These are phyloP conservation scores for Cyberlindnera maclurae DNA, from an alignment of 805 yeast genomes.

Conservation along the genomic window DNA sequence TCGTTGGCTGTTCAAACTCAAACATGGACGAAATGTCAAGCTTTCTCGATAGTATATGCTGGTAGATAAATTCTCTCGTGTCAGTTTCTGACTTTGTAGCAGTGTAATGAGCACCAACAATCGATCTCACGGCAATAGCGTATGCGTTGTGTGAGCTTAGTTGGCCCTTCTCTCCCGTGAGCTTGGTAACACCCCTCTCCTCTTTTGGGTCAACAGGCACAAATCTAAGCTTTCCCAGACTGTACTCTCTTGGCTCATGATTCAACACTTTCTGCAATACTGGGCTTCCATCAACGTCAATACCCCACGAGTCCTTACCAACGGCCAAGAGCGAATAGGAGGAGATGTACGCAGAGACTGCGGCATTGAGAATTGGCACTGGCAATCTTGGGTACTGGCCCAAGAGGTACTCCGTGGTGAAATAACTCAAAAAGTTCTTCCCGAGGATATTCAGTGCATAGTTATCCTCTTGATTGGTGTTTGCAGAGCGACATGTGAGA, in stretches of 20 bases:
- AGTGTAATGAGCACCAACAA: conserved; percentile 77
- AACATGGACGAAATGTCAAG: conserved; percentile 69
- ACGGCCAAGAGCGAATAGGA: conserved; percentile 55
- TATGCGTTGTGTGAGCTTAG: conserved; percentile 27
- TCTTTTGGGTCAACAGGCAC: conserved; percentile 24
- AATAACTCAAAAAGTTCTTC: conserved; percentile 63
- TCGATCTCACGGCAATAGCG: conserved; percentile 72
- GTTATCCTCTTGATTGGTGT: conserved; percentile 53
- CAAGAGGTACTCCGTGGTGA: conserved; percentile 67
- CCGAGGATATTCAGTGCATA: conserved; percentile 80
- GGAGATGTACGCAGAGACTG: conserved; percentile 71
- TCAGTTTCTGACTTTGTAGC: conserved; percentile 49
- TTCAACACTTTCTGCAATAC: conserved; percentile 59
- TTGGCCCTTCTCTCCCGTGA: conserved; percentile 27
- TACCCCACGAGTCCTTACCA: conserved; percentile 77
- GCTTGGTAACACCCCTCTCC: conserved; percentile 47
- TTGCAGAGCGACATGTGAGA: conserved; percentile 50
- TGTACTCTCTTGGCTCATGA: conserved; percentile 59
- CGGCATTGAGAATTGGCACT: conserved; percentile 62
- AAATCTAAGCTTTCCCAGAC: conserved; percentile 64
- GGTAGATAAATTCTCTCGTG: conserved; percentile 61
- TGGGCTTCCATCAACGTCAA: conserved; percentile 63
- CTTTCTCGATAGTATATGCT: conserved; percentile 77
- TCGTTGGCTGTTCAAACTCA: conserved; percentile 76
- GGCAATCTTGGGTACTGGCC: conserved; percentile 88